Evolutionary conservation across 1,284 basidiomycete species (phyloP).

Genomic region (Vanrija pseudolonga): DNA sequence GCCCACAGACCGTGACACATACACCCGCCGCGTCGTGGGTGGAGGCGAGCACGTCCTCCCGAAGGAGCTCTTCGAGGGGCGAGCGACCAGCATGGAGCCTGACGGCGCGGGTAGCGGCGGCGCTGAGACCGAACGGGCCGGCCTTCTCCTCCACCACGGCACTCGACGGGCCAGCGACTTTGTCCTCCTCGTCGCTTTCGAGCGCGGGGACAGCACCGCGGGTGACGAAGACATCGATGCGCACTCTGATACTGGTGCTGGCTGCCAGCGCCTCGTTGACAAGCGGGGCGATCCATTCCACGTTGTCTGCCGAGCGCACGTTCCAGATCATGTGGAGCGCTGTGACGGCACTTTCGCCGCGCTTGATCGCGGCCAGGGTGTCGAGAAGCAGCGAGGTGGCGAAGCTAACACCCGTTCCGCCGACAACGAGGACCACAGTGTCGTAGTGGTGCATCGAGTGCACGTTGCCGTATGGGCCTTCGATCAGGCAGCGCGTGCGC

Average conservation of each 20-base stretch:
- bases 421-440: conserved; percentile 37
- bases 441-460: conserved; percentile 25
- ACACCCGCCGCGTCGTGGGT: conserved; percentile 2
- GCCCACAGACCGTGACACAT: conserved; percentile 25
- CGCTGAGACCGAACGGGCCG: background rate
- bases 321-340: conserved; percentile 39
- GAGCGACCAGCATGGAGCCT: conserved; percentile 15
- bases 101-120: background rate
- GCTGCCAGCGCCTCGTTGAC: conserved; percentile 12
- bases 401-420: conserved; percentile 44
- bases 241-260: conserved; percentile 3
- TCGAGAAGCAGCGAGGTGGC: conserved; percentile 30
- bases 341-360: conserved; percentile 26
- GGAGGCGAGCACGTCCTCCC: conserved; percentile 5
- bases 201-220: conserved; percentile 4
- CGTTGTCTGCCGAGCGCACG: conserved; percentile 12
- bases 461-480: conserved; percentile 42
- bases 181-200: conserved; percentile 2
- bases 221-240: conserved; percentile 23
- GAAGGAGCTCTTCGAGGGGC: conserved; percentile 9
- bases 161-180: background rate
- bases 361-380: conserved; percentile 23
- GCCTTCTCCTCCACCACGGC: background rate
- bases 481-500: conserved; percentile 32
- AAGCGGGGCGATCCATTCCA: conserved; percentile 21